Percentiles rank a stretch among this genome's conserved stretches.
These are phyloP conservation scores for Delonix regia DNA, from an alignment of 306 rosid genomes.

Conservation along the genomic window DNA sequence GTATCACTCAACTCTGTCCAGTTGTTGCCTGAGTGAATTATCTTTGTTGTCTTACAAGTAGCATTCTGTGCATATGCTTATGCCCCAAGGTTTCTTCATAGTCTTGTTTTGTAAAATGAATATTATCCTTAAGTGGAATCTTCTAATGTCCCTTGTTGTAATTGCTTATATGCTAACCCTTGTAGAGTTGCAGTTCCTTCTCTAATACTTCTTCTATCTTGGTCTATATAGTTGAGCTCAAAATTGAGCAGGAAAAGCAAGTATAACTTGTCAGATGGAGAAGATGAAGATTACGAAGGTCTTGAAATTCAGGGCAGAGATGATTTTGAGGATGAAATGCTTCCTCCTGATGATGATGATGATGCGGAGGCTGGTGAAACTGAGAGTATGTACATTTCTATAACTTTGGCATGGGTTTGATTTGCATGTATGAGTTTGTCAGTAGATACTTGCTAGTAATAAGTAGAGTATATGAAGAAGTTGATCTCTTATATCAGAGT, in stretches of 20 bases:
- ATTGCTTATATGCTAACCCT: slow-evolving; percentile 9
- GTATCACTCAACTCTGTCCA: neutral
- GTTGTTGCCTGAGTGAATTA: slow-evolving; percentile 2
- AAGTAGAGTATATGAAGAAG: neutral
- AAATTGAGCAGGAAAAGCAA: slow-evolving; percentile 73
- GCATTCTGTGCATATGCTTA: neutral
- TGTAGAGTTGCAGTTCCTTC: neutral
- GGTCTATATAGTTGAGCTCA: slow-evolving; percentile 54
- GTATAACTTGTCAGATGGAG: slow-evolving; percentile 84
- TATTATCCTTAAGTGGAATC: neutral
- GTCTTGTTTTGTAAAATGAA: neutral
- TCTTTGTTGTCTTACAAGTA: neutral
- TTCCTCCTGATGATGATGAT: slow-evolving; percentile 50
- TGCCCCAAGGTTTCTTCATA: neutral
- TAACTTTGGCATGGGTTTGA: slow-evolving; percentile 1
- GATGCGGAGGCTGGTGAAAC: slow-evolving; percentile 35
- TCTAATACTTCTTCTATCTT: neutral
- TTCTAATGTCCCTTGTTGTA: neutral
- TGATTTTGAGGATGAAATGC: slow-evolving; percentile 77
- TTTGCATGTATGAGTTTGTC: neutral
- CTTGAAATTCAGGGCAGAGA: slow-evolving; percentile 67
- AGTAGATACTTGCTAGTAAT: neutral
- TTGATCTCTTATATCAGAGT: slow-evolving; percentile 1
- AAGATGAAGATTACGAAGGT: slow-evolving; percentile 61
- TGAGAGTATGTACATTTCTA: slow-evolving; percentile 37